Evolutionary conservation across 441 rosid genomes (phyloP), one percentile per base, ranked within the genome.

Genomic region (Melastoma candidum): DNA sequence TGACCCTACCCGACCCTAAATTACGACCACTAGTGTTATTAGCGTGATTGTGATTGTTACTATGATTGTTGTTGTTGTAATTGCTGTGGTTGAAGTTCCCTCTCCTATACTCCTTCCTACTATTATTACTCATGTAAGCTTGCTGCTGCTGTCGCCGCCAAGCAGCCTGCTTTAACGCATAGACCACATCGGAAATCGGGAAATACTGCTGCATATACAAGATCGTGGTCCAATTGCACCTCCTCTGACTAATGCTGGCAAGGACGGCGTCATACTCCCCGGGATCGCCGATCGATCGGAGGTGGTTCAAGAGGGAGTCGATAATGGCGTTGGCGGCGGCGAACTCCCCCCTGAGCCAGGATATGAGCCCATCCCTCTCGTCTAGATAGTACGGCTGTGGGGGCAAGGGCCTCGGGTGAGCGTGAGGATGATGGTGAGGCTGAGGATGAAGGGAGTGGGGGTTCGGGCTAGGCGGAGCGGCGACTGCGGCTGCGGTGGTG

Each of bases 301-400:
- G 60, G 62, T 92, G 96, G 4, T 82, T 73, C 49, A 86, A 83
- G 17, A 92, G 79, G 4, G 78, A 66, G 63, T 87, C 90, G 45
- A 92, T 82, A 5, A 87, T 87, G 1, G 94, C 87, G 59, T 92
- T 92, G 47, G 98, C 87, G 1, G 98, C 95, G 1, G 96, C 96
- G 9, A 92, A 87, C 67, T 92, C 96, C 47, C 89, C 77, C 12
- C 88, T 78, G 54, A 92, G 63, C 96, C 98, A 92, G 3, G 78
- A 72, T 57, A 87, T 84, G 46, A 87, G 83, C 51, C 72, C 80
- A 39, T 92, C 96, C 8, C 95, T 70, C 72, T 81, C 95, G 51
- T 83, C 96, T 2, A 73, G 77, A 58, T 80, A 72, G 90, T 90
- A 84, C 63, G 61, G 56, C 26, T 36, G 54, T 24, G 3, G 54